A percentile compares a stretch with the other conserved stretches of the same genome.
These are phyloP conservation scores for Oenanthe javanica DNA, from an alignment of 140 eudicot species.

Conservation along the genomic window DNA sequence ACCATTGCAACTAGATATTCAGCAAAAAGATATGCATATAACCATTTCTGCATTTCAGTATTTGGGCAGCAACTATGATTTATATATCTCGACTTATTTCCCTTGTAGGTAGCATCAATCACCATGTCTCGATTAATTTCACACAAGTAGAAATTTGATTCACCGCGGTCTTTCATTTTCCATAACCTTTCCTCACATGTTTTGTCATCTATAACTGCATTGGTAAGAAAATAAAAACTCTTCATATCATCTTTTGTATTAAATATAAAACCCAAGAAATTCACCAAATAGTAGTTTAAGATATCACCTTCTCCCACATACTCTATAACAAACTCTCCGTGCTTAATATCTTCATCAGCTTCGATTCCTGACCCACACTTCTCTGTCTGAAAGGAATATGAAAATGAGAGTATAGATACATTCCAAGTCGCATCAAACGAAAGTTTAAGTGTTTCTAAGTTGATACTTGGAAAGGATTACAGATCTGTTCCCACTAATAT, in stretches of 20 bases:
- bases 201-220: constrained; percentile 95
- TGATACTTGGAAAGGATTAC: background rate
- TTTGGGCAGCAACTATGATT: constrained; percentile 96
- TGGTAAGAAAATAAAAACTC: constrained; percentile 6
- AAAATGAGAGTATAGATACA: background rate
- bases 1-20: constrained; percentile 11
- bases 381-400: constrained; percentile 58
- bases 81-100: constrained; percentile 94
- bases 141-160: constrained; percentile 87
- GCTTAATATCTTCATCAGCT: constrained; percentile 82
- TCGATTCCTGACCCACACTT: constrained; percentile 95
- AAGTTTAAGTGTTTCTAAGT: background rate
- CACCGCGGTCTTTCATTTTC: constrained; percentile 88
- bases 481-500: background rate
- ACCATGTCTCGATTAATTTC: constrained; percentile 98
- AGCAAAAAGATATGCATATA: constrained; percentile 14
- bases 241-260: background rate
- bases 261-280: background rate
- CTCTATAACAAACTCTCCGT: constrained; percentile 90
- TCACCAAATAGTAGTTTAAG: background rate
- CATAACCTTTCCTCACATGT: constrained; percentile 91
- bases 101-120: constrained; percentile 95
- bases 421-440: background rate
- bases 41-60: constrained; percentile 99
- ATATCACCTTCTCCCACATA: constrained; percentile 96